phyloP scores from a whole-genome alignment of 2,329 filamentous ascomycete genomes.

The Pseudogymnoascus sp. region DNA sequence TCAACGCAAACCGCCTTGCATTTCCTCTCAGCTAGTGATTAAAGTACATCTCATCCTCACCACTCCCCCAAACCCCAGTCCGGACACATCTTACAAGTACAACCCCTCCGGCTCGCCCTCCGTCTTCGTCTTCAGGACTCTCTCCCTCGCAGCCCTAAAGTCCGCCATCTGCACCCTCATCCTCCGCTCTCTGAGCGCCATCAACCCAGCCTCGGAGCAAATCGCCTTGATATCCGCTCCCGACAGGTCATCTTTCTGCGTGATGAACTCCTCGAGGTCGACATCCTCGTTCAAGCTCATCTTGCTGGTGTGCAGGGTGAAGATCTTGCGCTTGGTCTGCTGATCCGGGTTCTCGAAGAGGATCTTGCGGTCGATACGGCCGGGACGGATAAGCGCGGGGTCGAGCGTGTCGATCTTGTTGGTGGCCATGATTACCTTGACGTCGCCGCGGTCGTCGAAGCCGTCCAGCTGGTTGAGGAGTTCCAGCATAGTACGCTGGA shows the following conservation, averaged over 20 bases:
- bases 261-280: constrained; percentile 98
- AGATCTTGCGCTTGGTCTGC: constrained; percentile 96
- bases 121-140: constrained; percentile 95
- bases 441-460: constrained; percentile 96
- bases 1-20: constrained; percentile 6
- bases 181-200: constrained; percentile 86
- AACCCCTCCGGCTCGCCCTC: constrained; percentile 96
- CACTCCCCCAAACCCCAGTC: not conserved
- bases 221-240: constrained; percentile 99
- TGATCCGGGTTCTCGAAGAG: constrained; percentile 63
- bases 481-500: constrained; percentile 97
- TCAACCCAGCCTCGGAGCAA: constrained; percentile 90
- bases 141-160: constrained; percentile 85
- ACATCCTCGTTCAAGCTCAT: constrained; percentile 96
- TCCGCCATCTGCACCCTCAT: constrained; percentile 99
- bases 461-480: constrained; percentile 96
- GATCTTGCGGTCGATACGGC: constrained; percentile 98
- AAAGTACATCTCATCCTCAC: constrained; percentile 3
- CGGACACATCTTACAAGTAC: constrained; percentile 68
- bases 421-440: constrained; percentile 99
- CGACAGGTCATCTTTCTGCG: constrained; percentile 93
- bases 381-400: constrained; percentile 89
- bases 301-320: constrained; percentile 95
- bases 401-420: constrained; percentile 99
- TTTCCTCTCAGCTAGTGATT: constrained; percentile 8